Evolutionary conservation across 2,329 filamentous ascomycete species (phyloP), one percentile per base, ranked within the genome.

Genomic region (Knufia fluminis): DNA sequence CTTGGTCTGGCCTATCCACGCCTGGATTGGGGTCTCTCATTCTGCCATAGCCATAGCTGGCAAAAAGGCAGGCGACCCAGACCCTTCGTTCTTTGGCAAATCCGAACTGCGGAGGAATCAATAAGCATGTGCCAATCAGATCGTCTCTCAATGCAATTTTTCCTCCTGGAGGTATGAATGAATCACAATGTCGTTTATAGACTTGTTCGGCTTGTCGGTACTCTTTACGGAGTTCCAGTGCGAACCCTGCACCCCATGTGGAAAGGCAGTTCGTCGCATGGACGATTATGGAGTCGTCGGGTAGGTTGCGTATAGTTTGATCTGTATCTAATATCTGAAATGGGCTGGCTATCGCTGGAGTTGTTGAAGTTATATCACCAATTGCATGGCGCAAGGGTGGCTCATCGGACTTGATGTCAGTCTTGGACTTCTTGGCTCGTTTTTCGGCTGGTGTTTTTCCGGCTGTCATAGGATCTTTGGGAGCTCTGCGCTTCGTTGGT

Each of bases 11-110:
- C n/a, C n/a, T n/a, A n/a, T n/a, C n/a, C n/a, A n/a, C n/a, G n/a
- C n/a, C n/a, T n/a, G n/a, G n/a, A n/a, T n/a, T n/a, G n/a, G n/a
- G 51, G 49, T 74, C 72, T n/a, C 50, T 71, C 4, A 52, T 60
- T 36, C 61, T 64, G 0, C 78, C 78, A 51, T 70, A 76, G 1
- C 63, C 62, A 2, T 62, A 59, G 2, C 75, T 78, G 0, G 78
- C 82, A 54, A 81, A 81, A 0, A 82, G 61, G 54, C 78, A 82
- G 0, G 75, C 72, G 22, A 82, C 70, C 70, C 74, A 82, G 49
- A 53, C 42, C 12, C 41, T 46, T 24, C 6, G 33, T 14, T 4
- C 26, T 10, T 33, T 32, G 3, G 10, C 32, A 2, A 35, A 47
- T 14, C 26, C 22, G 20, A 22, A 46, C 32, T 20, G 38, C 24